A percentile compares a stretch with the other conserved stretches of the same genome.
Evolutionary conservation across 805 yeast genomes (phyloP).

Genomic region (Yamadazyma phyllophila): DNA sequence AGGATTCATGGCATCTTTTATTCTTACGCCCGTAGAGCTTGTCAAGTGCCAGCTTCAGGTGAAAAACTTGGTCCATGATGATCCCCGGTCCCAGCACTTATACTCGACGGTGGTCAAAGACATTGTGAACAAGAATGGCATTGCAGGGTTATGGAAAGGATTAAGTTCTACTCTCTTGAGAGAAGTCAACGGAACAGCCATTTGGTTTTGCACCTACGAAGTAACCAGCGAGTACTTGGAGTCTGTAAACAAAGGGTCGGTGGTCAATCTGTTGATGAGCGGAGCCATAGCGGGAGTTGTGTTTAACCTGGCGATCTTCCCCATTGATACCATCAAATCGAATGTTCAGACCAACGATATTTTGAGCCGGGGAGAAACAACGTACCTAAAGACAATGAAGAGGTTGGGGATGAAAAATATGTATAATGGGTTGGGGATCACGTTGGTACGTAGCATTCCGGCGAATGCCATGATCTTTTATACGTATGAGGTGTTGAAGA

Average conservation of each 20-base stretch:
- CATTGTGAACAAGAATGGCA: slow-evolving; percentile 52
- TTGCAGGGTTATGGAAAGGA: slow-evolving; percentile 83
- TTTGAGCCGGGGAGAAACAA: slow-evolving; percentile 11
- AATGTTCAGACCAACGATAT: slow-evolving; percentile 67
- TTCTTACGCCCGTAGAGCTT: slow-evolving; percentile 89
- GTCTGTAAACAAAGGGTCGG: slow-evolving; percentile 32
- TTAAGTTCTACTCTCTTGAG: slow-evolving; percentile 76
- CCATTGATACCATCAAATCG: slow-evolving; percentile 88
- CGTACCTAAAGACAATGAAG: slow-evolving; percentile 30
- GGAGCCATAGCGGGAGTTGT: slow-evolving; percentile 88
- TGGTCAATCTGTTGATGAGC: slow-evolving; percentile 51
- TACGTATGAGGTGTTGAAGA: slow-evolving; percentile 64
- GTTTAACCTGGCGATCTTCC: slow-evolving; percentile 78
- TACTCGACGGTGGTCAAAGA: slow-evolving; percentile 31
- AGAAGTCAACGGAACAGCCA: slow-evolving; percentile 86
- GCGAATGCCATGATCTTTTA: slow-evolving; percentile 87
- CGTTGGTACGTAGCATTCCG: slow-evolving; percentile 79
- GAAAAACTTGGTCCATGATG: slow-evolving; percentile 29
- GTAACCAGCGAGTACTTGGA: slow-evolving; percentile 41
- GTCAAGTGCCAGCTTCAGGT: slow-evolving; percentile 89
- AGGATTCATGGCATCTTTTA: slow-evolving; percentile 78
- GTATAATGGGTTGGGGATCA: slow-evolving; percentile 83
- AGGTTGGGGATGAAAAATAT: slow-evolving; percentile 62
- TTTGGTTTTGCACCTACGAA: slow-evolving; percentile 94
- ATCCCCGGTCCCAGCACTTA: slow-evolving; percentile 20